Conservation (phyloP, 345 rosid species). For the Lepidium africanum region DNA sequence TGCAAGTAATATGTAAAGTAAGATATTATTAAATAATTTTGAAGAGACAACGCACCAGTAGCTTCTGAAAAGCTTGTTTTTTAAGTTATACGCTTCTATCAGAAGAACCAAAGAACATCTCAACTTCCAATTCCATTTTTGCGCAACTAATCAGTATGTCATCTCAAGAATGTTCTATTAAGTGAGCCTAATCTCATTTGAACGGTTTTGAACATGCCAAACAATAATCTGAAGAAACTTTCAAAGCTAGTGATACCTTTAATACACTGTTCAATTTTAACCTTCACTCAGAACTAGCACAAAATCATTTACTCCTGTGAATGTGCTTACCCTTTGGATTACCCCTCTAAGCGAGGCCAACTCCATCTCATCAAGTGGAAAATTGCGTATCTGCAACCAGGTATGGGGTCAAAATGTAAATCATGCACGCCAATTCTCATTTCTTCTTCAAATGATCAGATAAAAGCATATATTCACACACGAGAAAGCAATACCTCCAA, state of each 20-base stretch:
- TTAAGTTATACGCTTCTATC: background rate
- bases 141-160: background rate
- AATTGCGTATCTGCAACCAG: constrained; percentile 61
- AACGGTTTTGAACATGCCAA: background rate
- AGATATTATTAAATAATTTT: background rate
- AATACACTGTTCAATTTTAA: background rate
- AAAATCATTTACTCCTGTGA: background rate
- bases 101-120: background rate
- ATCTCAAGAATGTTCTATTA: background rate
- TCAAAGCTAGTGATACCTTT: background rate
- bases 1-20: constrained; percentile 32
- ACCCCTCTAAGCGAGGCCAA: constrained; percentile 92
- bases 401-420: constrained; percentile 2
- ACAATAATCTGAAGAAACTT: background rate
- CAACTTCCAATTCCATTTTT: background rate
- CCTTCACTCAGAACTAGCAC: background rate
- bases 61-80: background rate
- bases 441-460: background rate
- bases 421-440: background rate
- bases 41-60: background rate
- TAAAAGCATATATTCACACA: background rate
- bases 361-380: constrained; percentile 96
- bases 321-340: constrained; percentile 64
- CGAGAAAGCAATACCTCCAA: constrained; percentile 59
- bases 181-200: background rate